Conservation (phyloP, 306 rosid species). For the Quercus suber region DNA sequence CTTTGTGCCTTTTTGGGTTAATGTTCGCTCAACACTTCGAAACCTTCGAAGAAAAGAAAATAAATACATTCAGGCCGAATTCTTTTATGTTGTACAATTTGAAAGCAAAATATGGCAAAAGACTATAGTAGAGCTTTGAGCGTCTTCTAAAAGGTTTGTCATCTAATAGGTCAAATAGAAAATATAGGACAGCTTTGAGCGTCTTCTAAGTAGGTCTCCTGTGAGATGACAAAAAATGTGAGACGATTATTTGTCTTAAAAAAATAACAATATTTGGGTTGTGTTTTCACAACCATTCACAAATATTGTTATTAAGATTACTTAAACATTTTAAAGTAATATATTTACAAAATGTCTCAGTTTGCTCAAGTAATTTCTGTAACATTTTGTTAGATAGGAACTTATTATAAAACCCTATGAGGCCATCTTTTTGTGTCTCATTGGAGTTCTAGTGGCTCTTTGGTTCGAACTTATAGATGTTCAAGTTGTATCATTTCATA, state of each 20-base stretch:
- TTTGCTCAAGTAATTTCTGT: not conserved
- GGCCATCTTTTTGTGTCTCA: not conserved
- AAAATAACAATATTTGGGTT: not conserved
- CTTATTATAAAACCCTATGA: not conserved
- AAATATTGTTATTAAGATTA: not conserved
- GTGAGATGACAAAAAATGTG: not conserved
- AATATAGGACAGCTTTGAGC: not conserved
- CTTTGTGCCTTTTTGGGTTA: not conserved
- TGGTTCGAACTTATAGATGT: not conserved
- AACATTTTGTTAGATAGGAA: not conserved
- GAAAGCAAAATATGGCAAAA: not conserved
- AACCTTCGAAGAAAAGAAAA: not conserved
- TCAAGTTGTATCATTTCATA: not conserved
- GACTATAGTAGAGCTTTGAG: not conserved
- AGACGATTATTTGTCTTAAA: not conserved
- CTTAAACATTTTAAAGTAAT: not conserved
- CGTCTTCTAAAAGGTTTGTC: not conserved
- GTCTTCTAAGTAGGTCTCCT: not conserved
- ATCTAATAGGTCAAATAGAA: not conserved
- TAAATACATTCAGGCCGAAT: not conserved
- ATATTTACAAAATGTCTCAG: not conserved
- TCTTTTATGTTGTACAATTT: not conserved
- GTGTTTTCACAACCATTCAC: not conserved
- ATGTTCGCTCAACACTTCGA: not conserved
- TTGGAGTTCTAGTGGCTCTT: not conserved